Conservation (phyloP, 1,284 basidiomycete genomes). For the Papiliotrema terrestris region DNA sequence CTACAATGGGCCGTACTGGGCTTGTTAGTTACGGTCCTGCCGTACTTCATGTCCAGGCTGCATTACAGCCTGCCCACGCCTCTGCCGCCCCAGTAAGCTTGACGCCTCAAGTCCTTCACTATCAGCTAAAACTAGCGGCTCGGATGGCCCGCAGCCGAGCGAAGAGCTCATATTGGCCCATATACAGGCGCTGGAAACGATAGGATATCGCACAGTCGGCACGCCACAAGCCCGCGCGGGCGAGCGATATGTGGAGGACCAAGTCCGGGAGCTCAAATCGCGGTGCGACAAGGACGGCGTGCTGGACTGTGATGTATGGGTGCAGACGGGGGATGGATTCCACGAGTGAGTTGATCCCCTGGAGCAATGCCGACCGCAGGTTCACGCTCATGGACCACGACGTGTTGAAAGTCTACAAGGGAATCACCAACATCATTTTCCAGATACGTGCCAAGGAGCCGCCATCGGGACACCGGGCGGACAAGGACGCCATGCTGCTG, state of each 20-base stretch:
- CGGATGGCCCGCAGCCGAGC: constrained; percentile 32
- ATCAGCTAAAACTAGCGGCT: constrained; percentile 17
- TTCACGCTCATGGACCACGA: constrained; percentile 81
- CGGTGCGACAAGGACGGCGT: constrained; percentile 62
- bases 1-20: not conserved
- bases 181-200: constrained; percentile 58
- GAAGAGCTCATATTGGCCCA: constrained; percentile 41
- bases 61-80: constrained; percentile 39
- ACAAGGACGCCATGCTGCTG: constrained; percentile 77
- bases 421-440: constrained; percentile 83
- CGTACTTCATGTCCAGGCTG: constrained; percentile 26
- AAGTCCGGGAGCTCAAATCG: constrained; percentile 60
- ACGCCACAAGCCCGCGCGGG: constrained; percentile 82
- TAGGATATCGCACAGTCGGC: constrained; percentile 90
- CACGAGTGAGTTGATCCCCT: constrained; percentile 61
- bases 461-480: constrained; percentile 58
- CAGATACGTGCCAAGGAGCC: constrained; percentile 61
- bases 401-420: constrained; percentile 86
- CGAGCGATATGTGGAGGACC: constrained; percentile 74
- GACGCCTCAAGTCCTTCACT: not conserved
- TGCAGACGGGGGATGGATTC: constrained; percentile 76
- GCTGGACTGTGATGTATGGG: constrained; percentile 80
- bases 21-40: constrained; percentile 27
- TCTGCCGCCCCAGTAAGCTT: constrained; percentile 23
- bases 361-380: constrained; percentile 47